A percentile compares a stretch with the other conserved stretches of the same genome.
Conservation (phyloP, 805 yeast genomes). For the Brettanomyces sp. region DNA sequence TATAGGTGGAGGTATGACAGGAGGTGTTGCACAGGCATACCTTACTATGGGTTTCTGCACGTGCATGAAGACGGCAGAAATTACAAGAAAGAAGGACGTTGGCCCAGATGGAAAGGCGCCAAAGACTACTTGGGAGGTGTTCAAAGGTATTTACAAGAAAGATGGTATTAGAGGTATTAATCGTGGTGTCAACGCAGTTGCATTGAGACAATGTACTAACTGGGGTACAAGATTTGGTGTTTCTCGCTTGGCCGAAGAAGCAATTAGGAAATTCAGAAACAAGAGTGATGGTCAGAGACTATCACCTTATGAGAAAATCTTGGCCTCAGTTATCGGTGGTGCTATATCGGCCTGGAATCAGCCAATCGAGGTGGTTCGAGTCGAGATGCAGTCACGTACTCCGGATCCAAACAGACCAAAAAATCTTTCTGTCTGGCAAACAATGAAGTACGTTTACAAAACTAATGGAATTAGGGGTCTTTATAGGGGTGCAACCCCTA, state of each 20-base stretch:
- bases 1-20: slow-evolving; percentile 90
- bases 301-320: slow-evolving; percentile 69
- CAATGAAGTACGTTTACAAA: slow-evolving; percentile 74
- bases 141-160: slow-evolving; percentile 68
- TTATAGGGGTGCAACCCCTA: slow-evolving; percentile 94
- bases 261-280: slow-evolving; percentile 57
- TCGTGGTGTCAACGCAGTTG: slow-evolving; percentile 97
- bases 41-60: slow-evolving; percentile 97
- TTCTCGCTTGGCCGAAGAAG: slow-evolving; percentile 83
- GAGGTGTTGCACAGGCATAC: slow-evolving; percentile 96
- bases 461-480: slow-evolving; percentile 83
- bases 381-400: slow-evolving; percentile 96
- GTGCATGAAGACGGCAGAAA: slow-evolving; percentile 98
- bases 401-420: slow-evolving; percentile 91
- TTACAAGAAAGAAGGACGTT: slow-evolving; percentile 78
- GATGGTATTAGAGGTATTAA: slow-evolving; percentile 95
- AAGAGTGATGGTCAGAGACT: slow-evolving; percentile 48
- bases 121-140: slow-evolving; percentile 75
- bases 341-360: slow-evolving; percentile 98
- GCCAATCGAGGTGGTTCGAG: slow-evolving; percentile 95
- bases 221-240: slow-evolving; percentile 98
- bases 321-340: slow-evolving; percentile 88
- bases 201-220: slow-evolving; percentile 97
- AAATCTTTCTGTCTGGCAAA: slow-evolving; percentile 67
- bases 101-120: slow-evolving; percentile 51